Base-by-base conservation (phyloP, 2,329 filamentous ascomycete genomes). In the Emericellopsis atlantica region DNA sequence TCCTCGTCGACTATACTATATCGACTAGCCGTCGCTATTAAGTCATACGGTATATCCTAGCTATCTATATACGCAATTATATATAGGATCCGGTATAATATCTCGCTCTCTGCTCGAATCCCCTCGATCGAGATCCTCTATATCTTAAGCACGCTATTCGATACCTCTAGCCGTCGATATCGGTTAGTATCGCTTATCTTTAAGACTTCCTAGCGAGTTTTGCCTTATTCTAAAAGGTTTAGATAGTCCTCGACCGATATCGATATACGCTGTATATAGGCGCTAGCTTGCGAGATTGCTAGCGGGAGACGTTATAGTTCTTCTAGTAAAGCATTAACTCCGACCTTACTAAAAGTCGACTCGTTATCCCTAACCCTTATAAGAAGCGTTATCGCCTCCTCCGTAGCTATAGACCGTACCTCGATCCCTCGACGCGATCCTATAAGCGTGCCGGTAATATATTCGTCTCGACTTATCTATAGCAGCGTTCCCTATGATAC, bases 71-170 rank as follows among this genome's bases (percentile, higher is more conserved):
- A 61, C 1, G 57, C 51, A 4, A 62, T 41, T 0, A 49, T 45
- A 9, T 54, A 46, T 0, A 63, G 48, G 11, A 62, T 55, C 11
- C 36, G 43, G 24, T 54, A 54, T 31, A 52, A 50, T 31, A 46
- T 42, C 18, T 49, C 15, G 42, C 48, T 56, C 24, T 58, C 54
- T 34, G 48, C 36, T 9, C 40, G 43, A n/a, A 64, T 49, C 5
- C 43, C 52, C 11, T 51, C 48, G 34, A 63, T 54, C 2, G 57
- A 61, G 24, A 58, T 54, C 5, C 35, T 41, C 58, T 51, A 62
- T 2, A 56, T 61, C 34, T 53, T 41, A 24, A 62, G 47, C 2
- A 61, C 43, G 35, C 54, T 61, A 36, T 61, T 62, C 0, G 54
- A 46, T 10, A 54, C 49, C 2, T 49, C 41, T 0, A 40, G 44